Base-by-base conservation (phyloP, 352 stramenopile species). In the Pythium dissotocum region DNA sequence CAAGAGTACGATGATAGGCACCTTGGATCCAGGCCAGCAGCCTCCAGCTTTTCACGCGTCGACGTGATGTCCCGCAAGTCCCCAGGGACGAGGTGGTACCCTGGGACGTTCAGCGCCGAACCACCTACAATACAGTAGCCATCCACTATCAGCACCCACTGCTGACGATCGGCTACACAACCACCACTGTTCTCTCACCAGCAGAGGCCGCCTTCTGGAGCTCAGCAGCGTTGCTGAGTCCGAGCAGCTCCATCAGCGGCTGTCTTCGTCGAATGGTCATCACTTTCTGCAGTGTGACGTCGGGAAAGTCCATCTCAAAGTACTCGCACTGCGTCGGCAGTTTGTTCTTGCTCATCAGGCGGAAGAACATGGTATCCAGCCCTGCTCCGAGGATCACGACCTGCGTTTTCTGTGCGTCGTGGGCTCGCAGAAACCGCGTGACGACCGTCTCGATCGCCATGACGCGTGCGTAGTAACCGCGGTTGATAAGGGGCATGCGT, bases 401-500 rank as follows among this genome's bases (percentile, higher is more conserved):
- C 75, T 96, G 88, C 26, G 79, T 83, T 65, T 81, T 85, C 35
- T 69, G 32, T 26, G 55, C 52, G 5, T 44, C 42, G 24, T 76
- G 46, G 5, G 62, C 63, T 9, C 42, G 56, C 16, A 97, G 64
- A 60, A 95, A 97, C 32, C 77, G 78, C 28, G 72, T 75, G 59
- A 97, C 75, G 18, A 97, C 76, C 49, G 67, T 67, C 72, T 95
- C 85, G 46, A 97, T 71, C 3, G 80, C 84, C 6, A 77, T 75
- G 26, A 95, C 87, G 16, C 89, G 87, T 10, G 89, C 87, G 72
- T 95, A 97, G 72, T 97, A 97, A 1, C 89, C 89, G 58, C 89
- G 86, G 65, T 97, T 95, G 67, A 97, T 97, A 61, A 97, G 80
- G 26, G 89, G 89, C 87, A 95, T 93, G 66, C 88, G 87, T 28